phyloP scores from a whole-genome alignment of 2,329 filamentous ascomycete genomes.

The Ophiostoma populinum region DNA sequence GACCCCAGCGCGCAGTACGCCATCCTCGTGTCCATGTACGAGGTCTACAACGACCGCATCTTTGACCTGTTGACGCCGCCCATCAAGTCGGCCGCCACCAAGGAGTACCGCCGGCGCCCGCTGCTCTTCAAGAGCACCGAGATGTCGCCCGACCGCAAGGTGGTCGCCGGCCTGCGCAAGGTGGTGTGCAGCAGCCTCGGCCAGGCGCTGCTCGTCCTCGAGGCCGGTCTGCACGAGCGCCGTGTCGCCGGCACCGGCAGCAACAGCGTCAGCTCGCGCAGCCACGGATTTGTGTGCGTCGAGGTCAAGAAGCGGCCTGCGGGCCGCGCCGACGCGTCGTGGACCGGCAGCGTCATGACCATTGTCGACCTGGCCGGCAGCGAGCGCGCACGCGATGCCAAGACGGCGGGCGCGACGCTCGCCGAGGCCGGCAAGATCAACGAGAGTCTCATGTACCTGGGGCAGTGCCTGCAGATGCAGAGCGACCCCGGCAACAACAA shows the following conservation, averaged over 20 bases:
- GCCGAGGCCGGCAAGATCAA: conserved; percentile 98
- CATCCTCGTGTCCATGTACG: conserved; percentile 91
- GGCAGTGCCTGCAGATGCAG: conserved; percentile 92
- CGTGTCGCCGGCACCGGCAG: conserved; percentile 80
- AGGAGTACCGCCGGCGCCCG: conserved; percentile 58
- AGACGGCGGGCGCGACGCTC: conserved; percentile 81
- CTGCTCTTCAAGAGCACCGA: conserved; percentile 88
- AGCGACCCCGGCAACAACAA: conserved; percentile 51
- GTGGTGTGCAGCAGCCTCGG: conserved; percentile 67
- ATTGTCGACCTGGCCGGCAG: conserved; percentile 89
- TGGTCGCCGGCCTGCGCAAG: conserved; percentile 83
- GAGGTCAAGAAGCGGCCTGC: conserved; percentile 69
- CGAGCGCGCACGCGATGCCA: conserved; percentile 80
- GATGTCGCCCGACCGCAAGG: conserved; percentile 73
- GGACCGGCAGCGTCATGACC: conserved; percentile 65
- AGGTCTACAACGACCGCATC: conserved; percentile 96
- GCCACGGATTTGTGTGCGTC: conserved; percentile 90
- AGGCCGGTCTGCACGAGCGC: conserved; percentile 74
- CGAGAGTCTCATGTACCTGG: conserved; percentile 93
- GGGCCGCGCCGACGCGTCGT: conserved; percentile 33
- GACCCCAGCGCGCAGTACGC: conserved; percentile 64
- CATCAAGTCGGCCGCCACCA: conserved; percentile 40
- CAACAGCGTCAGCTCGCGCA: conserved; percentile 82
- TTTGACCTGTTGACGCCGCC: conserved; percentile 71
- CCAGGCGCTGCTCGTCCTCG: conserved; percentile 77